Evolutionary conservation across 2,329 filamentous ascomycete genomes (phyloP).

Genomic region (Fusarium metavorans): DNA sequence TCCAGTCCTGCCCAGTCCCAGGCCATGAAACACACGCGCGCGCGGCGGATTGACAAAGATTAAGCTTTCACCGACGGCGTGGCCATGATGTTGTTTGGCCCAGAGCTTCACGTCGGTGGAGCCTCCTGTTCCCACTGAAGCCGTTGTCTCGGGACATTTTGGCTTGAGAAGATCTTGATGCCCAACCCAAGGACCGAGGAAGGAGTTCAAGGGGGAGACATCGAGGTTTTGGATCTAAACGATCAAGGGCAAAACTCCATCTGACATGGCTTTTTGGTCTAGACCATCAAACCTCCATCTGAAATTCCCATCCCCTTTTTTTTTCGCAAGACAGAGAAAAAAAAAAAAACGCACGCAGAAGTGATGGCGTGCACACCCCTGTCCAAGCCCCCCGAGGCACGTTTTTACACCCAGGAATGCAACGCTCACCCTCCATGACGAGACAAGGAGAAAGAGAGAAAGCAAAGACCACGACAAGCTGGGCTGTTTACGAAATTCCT

Average conservation of each 20-base stretch:
- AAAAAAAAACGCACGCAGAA: not conserved
- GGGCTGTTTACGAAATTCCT: slow-evolving; percentile 14
- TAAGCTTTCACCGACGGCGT: slow-evolving; percentile 34
- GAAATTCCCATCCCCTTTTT: not conserved
- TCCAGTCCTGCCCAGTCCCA: not conserved
- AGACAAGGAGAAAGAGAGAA: not conserved
- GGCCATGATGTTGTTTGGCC: slow-evolving; percentile 5
- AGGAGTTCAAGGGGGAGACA: not conserved
- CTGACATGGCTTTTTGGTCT: not conserved
- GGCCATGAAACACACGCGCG: slow-evolving; percentile 6
- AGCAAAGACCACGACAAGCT: not conserved
- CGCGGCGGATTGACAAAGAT: not conserved
- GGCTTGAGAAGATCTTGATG: slow-evolving; percentile 31
- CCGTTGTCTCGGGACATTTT: slow-evolving; percentile 18
- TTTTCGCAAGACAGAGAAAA: not conserved
- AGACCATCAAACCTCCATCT: not conserved
- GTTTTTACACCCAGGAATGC: not conserved
- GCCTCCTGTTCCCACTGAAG: slow-evolving; percentile 15
- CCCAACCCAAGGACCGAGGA: slow-evolving; percentile 8
- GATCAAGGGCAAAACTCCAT: not conserved
- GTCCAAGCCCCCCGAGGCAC: not conserved
- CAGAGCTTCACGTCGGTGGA: not conserved
- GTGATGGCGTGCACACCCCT: not conserved
- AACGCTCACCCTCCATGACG: not conserved
- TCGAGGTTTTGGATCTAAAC: slow-evolving; percentile 1